Conservation (phyloP, 2,329 filamentous ascomycete species). For the Trichoderma sp. region DNA sequence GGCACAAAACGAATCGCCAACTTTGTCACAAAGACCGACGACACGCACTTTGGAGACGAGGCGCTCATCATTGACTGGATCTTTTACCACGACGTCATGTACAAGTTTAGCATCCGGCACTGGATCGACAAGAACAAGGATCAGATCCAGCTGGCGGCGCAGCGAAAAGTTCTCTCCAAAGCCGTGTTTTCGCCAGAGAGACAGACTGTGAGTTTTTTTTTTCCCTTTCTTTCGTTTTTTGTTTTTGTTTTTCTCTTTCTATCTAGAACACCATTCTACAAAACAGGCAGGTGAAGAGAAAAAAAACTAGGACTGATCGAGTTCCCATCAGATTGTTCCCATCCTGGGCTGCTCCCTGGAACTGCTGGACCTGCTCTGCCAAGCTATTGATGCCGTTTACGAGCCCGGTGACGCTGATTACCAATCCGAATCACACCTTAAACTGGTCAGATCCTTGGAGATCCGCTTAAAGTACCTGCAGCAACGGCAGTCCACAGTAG, state of each 20-base stretch:
- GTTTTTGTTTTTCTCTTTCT: neutral
- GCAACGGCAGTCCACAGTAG: neutral
- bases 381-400: conserved; percentile 1
- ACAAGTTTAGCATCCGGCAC: conserved; percentile 19
- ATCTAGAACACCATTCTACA: neutral
- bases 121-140: conserved; percentile 1
- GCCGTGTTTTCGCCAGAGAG: conserved; percentile 17
- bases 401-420: neutral
- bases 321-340: neutral
- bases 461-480: conserved; percentile 3
- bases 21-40: neutral
- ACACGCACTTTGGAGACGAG: conserved; percentile 7
- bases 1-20: conserved; percentile 14
- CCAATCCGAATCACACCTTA: neutral
- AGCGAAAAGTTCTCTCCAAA: conserved; percentile 12
- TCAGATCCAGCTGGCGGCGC: neutral
- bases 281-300: no score
- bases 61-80: conserved; percentile 18
- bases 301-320: neutral
- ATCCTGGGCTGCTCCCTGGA: conserved; percentile 18
- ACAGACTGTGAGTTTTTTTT: neutral
- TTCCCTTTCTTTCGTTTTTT: neutral
- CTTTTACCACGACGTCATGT: conserved; percentile 19
- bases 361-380: conserved; percentile 12
- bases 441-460: neutral